Base-by-base conservation (phyloP, 768 basidiomycete species). In the Leucocoprinus birnbaumii region DNA sequence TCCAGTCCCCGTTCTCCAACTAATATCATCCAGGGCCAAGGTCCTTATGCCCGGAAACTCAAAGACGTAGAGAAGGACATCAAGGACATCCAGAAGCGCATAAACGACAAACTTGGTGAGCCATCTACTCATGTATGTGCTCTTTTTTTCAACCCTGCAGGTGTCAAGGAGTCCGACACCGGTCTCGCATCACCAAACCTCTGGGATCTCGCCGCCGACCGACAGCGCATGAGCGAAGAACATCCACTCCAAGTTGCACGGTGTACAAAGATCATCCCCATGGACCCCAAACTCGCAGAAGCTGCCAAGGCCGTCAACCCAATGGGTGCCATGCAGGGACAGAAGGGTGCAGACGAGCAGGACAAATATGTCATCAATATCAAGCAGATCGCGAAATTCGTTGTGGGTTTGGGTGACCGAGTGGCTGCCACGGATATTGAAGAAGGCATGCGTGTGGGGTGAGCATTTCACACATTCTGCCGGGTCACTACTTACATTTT, bases 371-470 rank as follows among this genome's bases (percentile, higher is more conserved):
- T 99, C 64, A 98, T 99, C 72, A 97, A 96, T 68, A 95, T 99
- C 72, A 97, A 98, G 70, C 97, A 99, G 74, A 97, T 98, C 66
- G 97, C 97, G 8, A 99, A 99, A 73, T 98, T 98, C 67, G 97
- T 99, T 9, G 97, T 99, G 41, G 97, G 94, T 18, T 75, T 99
- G 3, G 95, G 94, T 18, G 97, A 99, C 62, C 87, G 94, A 40
- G 94, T 99, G 1, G 92, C 97, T 21, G 91, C 94, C 10, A 97
- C 96, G 2, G 97, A 99, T 74, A 94, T 99, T 51, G 97, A 99
- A 70, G 97, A 99, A 76, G 97, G 97, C n/a, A 99, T 99, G 97
- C 88, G 97, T 51, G 97, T 99, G 38, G 97, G 96, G 96, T 98
- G 66, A 66, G 91, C 76, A 14, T 45, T 7, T 18, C 27, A 38